Conservation (phyloP, 1,284 basidiomycete genomes). For the Microbotryomycetes sp. region DNA sequence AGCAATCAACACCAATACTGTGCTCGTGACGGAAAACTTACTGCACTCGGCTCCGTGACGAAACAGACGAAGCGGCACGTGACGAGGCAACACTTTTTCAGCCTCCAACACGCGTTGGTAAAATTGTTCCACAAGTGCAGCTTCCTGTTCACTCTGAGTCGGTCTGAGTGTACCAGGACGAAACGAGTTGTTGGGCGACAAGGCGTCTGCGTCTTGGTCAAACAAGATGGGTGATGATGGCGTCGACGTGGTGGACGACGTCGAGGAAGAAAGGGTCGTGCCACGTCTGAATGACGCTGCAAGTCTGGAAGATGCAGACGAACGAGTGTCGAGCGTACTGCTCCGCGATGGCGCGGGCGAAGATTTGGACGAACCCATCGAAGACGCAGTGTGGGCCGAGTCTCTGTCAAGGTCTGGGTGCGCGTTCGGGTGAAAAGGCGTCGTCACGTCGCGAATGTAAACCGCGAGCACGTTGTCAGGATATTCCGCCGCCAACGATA, state of each 20-base stretch:
- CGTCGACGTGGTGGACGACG: background rate
- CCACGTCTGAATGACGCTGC: background rate
- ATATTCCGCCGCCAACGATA: constrained; percentile 45
- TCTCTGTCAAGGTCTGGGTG: background rate
- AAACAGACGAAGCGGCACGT: constrained; percentile 27
- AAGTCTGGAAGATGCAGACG: background rate
- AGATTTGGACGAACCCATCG: background rate
- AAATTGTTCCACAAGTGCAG: constrained; percentile 23
- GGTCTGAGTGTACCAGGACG: constrained; percentile 9
- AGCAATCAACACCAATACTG: background rate
- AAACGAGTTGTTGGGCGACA: constrained; percentile 36
- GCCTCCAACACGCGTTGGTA: constrained; percentile 22
- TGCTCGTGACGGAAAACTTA: background rate
- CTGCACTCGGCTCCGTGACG: constrained; percentile 27
- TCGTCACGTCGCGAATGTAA: constrained; percentile 66
- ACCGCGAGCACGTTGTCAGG: constrained; percentile 52
- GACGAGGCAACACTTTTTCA: constrained; percentile 18
- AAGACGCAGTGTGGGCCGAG: background rate
- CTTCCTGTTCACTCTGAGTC: constrained; percentile 3
- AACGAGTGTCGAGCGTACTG: background rate
- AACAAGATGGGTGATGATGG: background rate
- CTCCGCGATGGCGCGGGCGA: background rate
- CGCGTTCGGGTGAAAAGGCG: constrained; percentile 17
- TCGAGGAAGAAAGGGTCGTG: background rate
- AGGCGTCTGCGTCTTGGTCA: constrained; percentile 21